A percentile compares a stretch with the other conserved stretches of the same genome.
These are phyloP conservation scores for Phyllosticta paracitricarpa DNA, from an alignment of 2,329 filamentous ascomycete species.

Conservation along the genomic window DNA sequence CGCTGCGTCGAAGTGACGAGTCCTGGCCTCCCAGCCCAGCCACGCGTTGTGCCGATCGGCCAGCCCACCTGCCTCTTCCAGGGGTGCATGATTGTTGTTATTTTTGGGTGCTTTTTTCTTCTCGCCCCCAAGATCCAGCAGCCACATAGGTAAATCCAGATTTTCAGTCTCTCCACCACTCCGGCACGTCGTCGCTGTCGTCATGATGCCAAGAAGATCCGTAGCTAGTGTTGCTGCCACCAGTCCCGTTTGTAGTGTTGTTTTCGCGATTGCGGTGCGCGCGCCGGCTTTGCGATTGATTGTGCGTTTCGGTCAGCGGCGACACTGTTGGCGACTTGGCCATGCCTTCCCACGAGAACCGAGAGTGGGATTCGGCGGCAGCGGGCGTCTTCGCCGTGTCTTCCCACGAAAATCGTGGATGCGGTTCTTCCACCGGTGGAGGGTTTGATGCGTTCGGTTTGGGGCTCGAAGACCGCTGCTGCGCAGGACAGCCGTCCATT, in stretches of 20 bases:
- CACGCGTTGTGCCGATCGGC: neutral
- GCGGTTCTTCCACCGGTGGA: neutral
- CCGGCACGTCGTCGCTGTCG: neutral
- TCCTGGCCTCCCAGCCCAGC: neutral
- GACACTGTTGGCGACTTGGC: neutral
- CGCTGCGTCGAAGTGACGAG: neutral
- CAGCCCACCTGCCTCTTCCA: neutral
- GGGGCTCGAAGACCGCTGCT: neutral
- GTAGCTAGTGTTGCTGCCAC: neutral
- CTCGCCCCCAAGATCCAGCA: neutral
- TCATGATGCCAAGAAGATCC: neutral
- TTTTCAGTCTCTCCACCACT: neutral
- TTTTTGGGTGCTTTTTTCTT: neutral
- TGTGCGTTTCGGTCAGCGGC: neutral
- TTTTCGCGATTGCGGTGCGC: neutral
- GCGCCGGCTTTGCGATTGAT: neutral
- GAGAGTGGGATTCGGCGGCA: neutral
- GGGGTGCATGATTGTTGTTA: neutral
- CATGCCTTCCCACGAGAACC: neutral
- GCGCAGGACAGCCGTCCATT: neutral
- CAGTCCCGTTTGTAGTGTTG: neutral
- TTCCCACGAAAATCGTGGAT: neutral
- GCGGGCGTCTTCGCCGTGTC: neutral
- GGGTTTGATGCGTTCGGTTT: neutral
- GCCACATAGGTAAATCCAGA: neutral